Conservation (phyloP, 2,329 filamentous ascomycete genomes). For the Epichloe hybrida region DNA sequence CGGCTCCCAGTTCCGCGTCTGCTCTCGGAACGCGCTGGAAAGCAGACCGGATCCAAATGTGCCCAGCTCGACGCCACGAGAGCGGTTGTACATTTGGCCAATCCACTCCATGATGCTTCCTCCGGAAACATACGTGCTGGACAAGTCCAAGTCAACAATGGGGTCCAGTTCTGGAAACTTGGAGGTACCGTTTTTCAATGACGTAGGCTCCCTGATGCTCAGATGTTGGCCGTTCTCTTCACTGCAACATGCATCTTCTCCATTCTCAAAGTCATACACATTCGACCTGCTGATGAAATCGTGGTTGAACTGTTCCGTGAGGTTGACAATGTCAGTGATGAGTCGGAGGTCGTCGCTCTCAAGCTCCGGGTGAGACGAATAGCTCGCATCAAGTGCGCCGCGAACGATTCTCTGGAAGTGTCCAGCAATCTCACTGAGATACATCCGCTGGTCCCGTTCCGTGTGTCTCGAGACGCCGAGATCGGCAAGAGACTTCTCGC, state of each 20-base stretch:
- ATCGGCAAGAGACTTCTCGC: neutral
- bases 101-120: slow-evolving; percentile 14
- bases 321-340: slow-evolving; percentile 1
- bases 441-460: neutral
- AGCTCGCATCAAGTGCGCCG: neutral
- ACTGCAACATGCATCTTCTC: neutral
- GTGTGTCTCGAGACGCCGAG: neutral
- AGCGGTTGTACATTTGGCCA: neutral
- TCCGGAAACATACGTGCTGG: neutral
- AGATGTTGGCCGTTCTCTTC: neutral
- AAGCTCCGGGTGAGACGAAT: neutral
- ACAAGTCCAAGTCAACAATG: neutral
- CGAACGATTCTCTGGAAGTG: slow-evolving; percentile 1
- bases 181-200: neutral
- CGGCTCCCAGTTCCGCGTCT: slow-evolving; percentile 38
- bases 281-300: neutral
- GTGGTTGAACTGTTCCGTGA: neutral
- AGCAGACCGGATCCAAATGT: slow-evolving; percentile 27
- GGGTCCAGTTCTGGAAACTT: slow-evolving; percentile 3
- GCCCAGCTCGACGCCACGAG: slow-evolving; percentile 7
- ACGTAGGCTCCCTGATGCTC: neutral
- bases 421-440: neutral
- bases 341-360: neutral
- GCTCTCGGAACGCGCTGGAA: slow-evolving; percentile 33
- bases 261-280: neutral